phyloP scores from a whole-genome alignment of 495 filamentous ascomycete species.

The Aspergillus coremiiformis region DNA sequence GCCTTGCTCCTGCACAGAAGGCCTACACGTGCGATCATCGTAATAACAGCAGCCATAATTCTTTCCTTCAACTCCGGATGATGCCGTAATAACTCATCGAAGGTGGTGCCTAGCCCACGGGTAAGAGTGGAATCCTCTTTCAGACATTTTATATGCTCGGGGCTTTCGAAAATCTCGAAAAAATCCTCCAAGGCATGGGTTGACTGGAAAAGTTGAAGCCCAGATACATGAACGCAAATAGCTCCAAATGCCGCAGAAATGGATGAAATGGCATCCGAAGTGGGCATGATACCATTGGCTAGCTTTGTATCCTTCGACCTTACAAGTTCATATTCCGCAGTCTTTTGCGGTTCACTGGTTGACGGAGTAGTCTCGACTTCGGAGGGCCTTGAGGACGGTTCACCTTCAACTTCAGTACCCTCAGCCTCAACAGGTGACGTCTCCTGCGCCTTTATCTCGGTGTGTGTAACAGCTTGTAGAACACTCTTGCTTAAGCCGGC shows the following conservation, averaged over 20 bases:
- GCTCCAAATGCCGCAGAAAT: conserved; percentile 86
- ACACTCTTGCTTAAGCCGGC: conserved; percentile 81
- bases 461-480: conserved; percentile 68
- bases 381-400: conserved; percentile 16
- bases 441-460: conserved; percentile 26
- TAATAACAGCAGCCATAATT: conserved; percentile 70
- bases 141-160: conserved; percentile 78
- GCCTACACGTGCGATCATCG: conserved; percentile 74
- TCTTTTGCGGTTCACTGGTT: conserved; percentile 15
- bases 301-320: conserved; percentile 36
- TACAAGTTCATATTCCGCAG: conserved; percentile 28
- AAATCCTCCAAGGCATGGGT: conserved; percentile 77
- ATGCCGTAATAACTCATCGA: conserved; percentile 92
- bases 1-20: conserved; percentile 62
- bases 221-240: conserved; percentile 81
- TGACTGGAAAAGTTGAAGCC: conserved; percentile 82
- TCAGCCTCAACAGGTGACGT: conserved; percentile 26
- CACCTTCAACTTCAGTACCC: conserved; percentile 21
- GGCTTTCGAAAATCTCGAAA: conserved; percentile 90
- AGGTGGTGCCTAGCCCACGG: conserved; percentile 62
- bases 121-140: conserved; percentile 54
- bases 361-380: conserved; percentile 11
- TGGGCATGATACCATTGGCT: conserved; percentile 71
- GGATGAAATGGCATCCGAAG: conserved; percentile 74
- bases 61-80: conserved; percentile 74